Conservation (phyloP, 1,139 yeast genomes). For the Yamadazyma triangularis region DNA sequence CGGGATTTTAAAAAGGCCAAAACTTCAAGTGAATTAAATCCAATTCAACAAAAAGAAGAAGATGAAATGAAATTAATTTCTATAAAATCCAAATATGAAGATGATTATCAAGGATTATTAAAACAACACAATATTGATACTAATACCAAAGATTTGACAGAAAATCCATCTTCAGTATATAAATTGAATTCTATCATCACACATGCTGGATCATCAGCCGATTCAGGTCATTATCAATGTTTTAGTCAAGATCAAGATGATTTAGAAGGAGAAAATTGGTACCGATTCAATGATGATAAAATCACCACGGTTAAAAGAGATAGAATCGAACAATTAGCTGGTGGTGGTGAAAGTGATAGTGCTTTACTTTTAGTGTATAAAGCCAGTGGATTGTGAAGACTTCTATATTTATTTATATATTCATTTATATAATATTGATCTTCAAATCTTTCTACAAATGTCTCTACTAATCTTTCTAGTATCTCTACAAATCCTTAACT, state of each 20-base stretch:
- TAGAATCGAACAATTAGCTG: constrained; percentile 79
- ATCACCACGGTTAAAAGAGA: constrained; percentile 75
- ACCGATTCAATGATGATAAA: constrained; percentile 90
- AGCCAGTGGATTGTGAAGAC: constrained; percentile 49
- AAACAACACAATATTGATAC: constrained; percentile 25
- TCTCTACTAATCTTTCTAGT: neutral
- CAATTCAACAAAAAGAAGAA: constrained; percentile 42
- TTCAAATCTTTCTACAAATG: neutral
- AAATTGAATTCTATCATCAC: constrained; percentile 81
- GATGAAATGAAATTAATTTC: constrained; percentile 45
- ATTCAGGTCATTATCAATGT: constrained; percentile 95
- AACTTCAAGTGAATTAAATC: constrained; percentile 31
- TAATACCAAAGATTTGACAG: constrained; percentile 45
- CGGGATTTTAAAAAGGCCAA: constrained; percentile 75
- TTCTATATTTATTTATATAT: constrained; percentile 15
- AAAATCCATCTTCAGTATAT: constrained; percentile 85
- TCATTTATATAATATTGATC: neutral
- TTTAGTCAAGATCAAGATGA: constrained; percentile 72
- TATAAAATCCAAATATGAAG: constrained; percentile 41
- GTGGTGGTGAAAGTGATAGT: constrained; percentile 97
- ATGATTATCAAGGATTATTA: constrained; percentile 37
- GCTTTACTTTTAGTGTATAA: constrained; percentile 85
- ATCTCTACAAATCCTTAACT: constrained; percentile 23
- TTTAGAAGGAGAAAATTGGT: constrained; percentile 73
- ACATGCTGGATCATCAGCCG: constrained; percentile 94